Evolutionary conservation across 2,329 filamentous ascomycete species (phyloP), one percentile per base, ranked within the genome.

Genomic region (Phoma sp.): DNA sequence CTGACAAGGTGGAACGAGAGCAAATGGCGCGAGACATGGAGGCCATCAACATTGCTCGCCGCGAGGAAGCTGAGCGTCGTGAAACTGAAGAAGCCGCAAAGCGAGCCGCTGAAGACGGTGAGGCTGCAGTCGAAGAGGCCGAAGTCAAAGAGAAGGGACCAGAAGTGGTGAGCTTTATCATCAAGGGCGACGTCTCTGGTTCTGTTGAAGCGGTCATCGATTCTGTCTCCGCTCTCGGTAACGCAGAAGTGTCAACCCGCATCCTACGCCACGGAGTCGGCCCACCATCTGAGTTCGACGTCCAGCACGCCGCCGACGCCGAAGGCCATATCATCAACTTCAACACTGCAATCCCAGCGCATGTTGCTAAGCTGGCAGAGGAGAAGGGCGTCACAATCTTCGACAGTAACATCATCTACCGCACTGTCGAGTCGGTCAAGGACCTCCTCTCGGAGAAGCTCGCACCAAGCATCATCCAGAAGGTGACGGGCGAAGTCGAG

Each of bases 181-280:
- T 99, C 78, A 96, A 96, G 76, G 93, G 88, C 49, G 95, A 99
- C 68, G 95, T 98, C 17, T 90, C 89, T 58, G 95, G 95, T 33
- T 98, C 94, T 0, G 92, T 93, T 0, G 95, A 99, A 78, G 95
- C 95, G 2, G 89, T 98, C 2, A 82, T 88, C 57, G 88, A 91
- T 43, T 88, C 89, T 8, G 83, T 99, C 55, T 80, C 87, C 57
- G 86, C 88, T 55, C 82, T 97, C 60, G 92, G 93, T 60, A 96
- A 89, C 77, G 87, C 92, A 65, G 92, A 98, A 72, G 88, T 97
- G 35, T 85, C 82, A 29, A 85, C 93, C 13, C 85, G 87, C 52
- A 82, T 99, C 55, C 84, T 99, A 32, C 87, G 89, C 21, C 88
- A 89, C 3, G 86, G 84, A 2, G 89, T 95, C 1, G 96, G 95